phyloP scores from a whole-genome alignment of 208 protist genomes.

The Strigomonas oncopelti region DNA sequence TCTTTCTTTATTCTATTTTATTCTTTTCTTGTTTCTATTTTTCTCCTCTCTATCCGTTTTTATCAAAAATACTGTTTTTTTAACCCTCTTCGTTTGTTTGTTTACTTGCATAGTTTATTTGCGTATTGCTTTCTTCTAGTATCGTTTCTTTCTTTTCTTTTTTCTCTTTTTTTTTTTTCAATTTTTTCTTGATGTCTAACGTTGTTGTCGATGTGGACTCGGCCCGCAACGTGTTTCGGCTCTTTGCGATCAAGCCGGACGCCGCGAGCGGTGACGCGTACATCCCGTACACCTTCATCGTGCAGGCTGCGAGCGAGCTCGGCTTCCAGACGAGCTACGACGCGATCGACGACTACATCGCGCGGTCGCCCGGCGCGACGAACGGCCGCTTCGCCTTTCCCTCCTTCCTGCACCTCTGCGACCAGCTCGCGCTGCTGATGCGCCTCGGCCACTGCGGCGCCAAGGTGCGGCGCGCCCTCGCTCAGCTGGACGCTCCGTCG shows the following conservation, averaged over 20 bases:
- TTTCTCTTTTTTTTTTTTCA: background rate
- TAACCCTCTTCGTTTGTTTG: background rate
- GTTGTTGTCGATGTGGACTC: background rate
- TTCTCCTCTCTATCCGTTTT: background rate
- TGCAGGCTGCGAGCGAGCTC: background rate
- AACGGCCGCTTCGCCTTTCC: background rate
- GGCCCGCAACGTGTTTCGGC: background rate
- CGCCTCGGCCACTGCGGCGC: too few relatives aligned
- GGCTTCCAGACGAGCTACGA: background rate
- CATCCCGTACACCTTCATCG: constrained; percentile 3
- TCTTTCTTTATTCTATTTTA: constrained; percentile 9
- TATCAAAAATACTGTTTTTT: constrained; percentile 1
- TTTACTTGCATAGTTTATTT: background rate
- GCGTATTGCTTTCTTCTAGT: background rate
- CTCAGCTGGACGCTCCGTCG: too few relatives aligned
- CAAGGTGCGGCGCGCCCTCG: too few relatives aligned
- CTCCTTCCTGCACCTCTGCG: background rate
- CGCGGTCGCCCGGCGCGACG: background rate
- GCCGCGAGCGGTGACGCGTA: background rate
- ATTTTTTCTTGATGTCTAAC: too few relatives aligned
- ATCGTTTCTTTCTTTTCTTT: background rate
- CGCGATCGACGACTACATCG: background rate
- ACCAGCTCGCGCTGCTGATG: background rate
- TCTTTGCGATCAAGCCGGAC: background rate
- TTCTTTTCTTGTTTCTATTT: background rate